Conservation (phyloP, 2,329 filamentous ascomycete species). For the Davidsoniella australis region DNA sequence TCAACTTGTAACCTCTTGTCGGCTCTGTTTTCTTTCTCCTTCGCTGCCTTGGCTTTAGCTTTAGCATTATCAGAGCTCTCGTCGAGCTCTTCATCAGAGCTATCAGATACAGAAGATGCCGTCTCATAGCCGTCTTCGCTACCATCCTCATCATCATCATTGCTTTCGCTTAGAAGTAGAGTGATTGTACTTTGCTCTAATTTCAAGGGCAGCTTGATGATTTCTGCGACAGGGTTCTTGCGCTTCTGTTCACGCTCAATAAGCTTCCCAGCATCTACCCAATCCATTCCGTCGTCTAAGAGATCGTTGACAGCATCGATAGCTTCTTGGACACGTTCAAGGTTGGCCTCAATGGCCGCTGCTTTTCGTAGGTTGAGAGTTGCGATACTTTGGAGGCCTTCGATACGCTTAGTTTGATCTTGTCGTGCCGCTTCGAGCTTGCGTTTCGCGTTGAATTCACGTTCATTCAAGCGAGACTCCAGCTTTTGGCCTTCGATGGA, state of each 20-base stretch:
- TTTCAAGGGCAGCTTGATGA: conserved; percentile 76
- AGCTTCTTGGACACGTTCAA: conserved; percentile 80
- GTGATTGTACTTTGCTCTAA: conserved; percentile 82
- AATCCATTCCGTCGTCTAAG: conserved; percentile 92
- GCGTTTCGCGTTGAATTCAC: conserved; percentile 62
- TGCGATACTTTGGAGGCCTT: conserved; percentile 66
- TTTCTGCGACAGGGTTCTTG: conserved; percentile 68
- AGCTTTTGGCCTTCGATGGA: conserved; percentile 89
- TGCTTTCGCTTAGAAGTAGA: conserved; percentile 56
- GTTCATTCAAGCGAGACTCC: conserved; percentile 65
- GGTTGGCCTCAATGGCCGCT: conserved; percentile 75
- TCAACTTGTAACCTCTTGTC: conserved; percentile 55
- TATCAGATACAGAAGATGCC: conserved; percentile 43
- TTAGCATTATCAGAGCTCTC: conserved; percentile 17
- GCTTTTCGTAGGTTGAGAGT: conserved; percentile 75
- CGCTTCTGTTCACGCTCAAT: conserved; percentile 73
- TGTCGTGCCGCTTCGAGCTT: conserved; percentile 72
- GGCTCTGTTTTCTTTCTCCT: conserved; percentile 23
- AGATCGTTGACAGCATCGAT: conserved; percentile 83
- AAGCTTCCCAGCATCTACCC: conserved; percentile 76
- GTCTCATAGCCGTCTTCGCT: conserved; percentile 41
- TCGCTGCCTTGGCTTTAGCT: neutral
- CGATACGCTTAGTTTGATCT: conserved; percentile 73
- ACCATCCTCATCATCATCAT: conserved; percentile 43
- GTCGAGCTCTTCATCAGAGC: conserved; percentile 20